Evolutionary conservation across 75 land plant genomes (phyloP), one percentile per base, ranked within the genome.

Genomic region (Cupressus sempervirens): DNA sequence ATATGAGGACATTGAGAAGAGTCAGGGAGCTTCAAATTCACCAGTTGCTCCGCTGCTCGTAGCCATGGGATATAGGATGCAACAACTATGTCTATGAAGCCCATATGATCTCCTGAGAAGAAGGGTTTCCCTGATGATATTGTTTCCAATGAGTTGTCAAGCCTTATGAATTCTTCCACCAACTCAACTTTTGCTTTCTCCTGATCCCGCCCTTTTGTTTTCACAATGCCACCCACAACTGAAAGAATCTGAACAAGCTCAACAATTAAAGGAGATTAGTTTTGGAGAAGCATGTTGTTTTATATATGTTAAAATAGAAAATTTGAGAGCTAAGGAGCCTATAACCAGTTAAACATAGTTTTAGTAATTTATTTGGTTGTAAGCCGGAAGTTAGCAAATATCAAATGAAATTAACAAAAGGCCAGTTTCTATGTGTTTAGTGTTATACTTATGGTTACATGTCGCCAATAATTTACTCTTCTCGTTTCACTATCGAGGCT

Each of bases 51-150:
- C 7, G 50, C 48, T 2, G 81, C 81, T n/a, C 81, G 11, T 11
- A 79, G 50, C 81, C 81, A 79, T 7, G 81, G 23, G 1, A 79
- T 48, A 43, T 79, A 79, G 6, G 81, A 50, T n/a, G 81, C 82
- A 14, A 29, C 83, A 0, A 80, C 89, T 30, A 92, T 86, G 65
- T 91, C 92, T 13, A 87, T 58, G 36, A 84, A 77, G 1, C 91
- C 91, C 34, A 90, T 85, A 15, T 80, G 73, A 40, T 89, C 89
- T 14, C 91, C 91, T 12, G 89, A 88, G 62, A 92, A 92, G 86
- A 91, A 91, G 3, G 62, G 86, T 67, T 89, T 85, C 46, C 88
- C 92, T 54, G 30, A 18, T 29, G 84, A 81, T 40, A 82, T 83
- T 4, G 84, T 85, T 9, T 36, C 56, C 68, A 90, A 52, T 34